These are phyloP conservation scores for Aechmea fasciata DNA, from an alignment of 176 grass and related monocot genomes.

Conservation along the genomic window DNA sequence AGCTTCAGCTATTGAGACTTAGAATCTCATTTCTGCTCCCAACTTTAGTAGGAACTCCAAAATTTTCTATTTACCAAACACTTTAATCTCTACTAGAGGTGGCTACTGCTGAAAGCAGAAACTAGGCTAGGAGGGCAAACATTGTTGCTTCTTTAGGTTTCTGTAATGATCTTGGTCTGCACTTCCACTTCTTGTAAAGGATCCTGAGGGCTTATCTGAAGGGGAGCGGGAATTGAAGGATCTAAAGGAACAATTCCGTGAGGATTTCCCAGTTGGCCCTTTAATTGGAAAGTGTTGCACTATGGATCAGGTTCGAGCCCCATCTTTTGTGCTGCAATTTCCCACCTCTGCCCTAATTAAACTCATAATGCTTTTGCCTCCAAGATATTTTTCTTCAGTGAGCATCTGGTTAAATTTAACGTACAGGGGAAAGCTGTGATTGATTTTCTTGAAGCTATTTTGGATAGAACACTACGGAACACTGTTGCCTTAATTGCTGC, in stretches of 20 bases:
- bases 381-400: neutral
- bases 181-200: slow-evolving; percentile 33
- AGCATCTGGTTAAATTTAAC: slow-evolving; percentile 14
- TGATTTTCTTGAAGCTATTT: slow-evolving; percentile 85
- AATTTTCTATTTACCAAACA: no score
- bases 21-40: no score
- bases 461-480: slow-evolving; percentile 76
- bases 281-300: slow-evolving; percentile 93
- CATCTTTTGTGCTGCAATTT: no score
- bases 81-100: no score
- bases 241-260: slow-evolving; percentile 76
- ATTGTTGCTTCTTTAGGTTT: neutral
- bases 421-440: slow-evolving; percentile 67
- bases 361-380: neutral
- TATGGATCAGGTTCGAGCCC: slow-evolving; percentile 61
- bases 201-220: slow-evolving; percentile 74
- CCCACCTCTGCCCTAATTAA: neutral
- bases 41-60: no score
- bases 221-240: slow-evolving; percentile 76
- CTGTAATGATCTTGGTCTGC: neutral
- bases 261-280: slow-evolving; percentile 80
- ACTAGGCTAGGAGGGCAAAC: neutral
- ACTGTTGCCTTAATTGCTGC: slow-evolving; percentile 82
- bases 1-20: no score
- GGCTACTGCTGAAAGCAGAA: no score